These are phyloP conservation scores for Fraxinus pennsylvanica DNA, from an alignment of 257 asterid species.

Conservation along the genomic window DNA sequence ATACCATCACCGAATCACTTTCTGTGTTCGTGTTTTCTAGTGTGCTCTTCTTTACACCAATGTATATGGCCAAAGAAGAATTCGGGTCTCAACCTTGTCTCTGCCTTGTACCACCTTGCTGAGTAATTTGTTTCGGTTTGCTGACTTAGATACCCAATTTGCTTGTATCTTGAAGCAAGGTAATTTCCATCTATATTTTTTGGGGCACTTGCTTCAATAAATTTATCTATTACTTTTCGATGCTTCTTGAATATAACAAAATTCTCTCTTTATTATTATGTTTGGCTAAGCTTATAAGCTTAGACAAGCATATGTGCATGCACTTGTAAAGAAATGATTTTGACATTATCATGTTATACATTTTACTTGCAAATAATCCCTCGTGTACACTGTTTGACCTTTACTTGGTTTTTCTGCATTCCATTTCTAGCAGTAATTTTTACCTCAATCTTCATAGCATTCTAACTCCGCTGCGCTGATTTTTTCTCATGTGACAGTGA, in stretches of 20 bases:
- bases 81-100: constrained; percentile 90
- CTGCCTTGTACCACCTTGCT: constrained; percentile 87
- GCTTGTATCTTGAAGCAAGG: constrained; percentile 91
- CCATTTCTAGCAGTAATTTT: neutral
- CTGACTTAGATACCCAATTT: constrained; percentile 93
- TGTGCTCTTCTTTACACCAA: constrained; percentile 98
- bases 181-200: constrained; percentile 30
- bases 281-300: constrained; percentile 1
- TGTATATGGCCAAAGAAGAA: constrained; percentile 90
- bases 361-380: neutral
- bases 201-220: constrained; percentile 14
- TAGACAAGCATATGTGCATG: neutral
- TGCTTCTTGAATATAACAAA: no score
- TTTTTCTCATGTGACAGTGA: constrained; percentile 53
- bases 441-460: neutral
- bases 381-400: neutral
- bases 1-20: constrained; percentile 23
- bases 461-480: constrained; percentile 30
- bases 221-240: neutral
- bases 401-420: constrained; percentile 8
- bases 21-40: constrained; percentile 51
- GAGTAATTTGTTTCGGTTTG: constrained; percentile 89
- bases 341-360: no score
- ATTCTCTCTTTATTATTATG: neutral
- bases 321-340: neutral